phyloP scores from a whole-genome alignment of 1,139 yeast genomes.

The Sugiyamaella castrensis region DNA sequence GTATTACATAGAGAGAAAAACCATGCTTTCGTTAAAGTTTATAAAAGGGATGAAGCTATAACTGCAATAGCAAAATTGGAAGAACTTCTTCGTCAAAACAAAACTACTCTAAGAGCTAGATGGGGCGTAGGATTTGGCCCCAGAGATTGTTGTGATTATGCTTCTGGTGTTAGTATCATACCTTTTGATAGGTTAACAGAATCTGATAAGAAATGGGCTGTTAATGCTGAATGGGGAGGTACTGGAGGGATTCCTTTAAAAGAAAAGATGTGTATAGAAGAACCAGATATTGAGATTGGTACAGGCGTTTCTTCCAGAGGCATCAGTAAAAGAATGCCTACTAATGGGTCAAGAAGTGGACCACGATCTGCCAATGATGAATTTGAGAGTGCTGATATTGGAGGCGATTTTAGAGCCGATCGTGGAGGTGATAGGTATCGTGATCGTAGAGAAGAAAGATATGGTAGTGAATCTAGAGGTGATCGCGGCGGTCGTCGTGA shows the following conservation, averaged over 20 bases:
- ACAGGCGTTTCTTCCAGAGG: conserved; percentile 93
- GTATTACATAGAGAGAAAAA: conserved; percentile 83
- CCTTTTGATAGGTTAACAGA: conserved; percentile 88
- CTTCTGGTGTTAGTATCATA: conserved; percentile 81
- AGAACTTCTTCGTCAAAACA: conserved; percentile 52
- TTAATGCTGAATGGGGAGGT: conserved; percentile 94
- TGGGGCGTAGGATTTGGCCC: conserved; percentile 99
- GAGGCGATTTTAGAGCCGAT: conserved; percentile 2
- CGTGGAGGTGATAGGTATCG: conserved; percentile 5
- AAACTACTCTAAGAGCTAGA: conserved; percentile 65
- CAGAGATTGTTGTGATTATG: conserved; percentile 95
- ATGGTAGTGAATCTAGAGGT: background rate
- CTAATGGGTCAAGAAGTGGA: conserved; percentile 75
- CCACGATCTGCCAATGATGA: conserved; percentile 61
- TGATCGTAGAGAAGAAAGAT: conserved; percentile 1
- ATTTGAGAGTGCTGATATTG: conserved; percentile 11
- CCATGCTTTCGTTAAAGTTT: conserved; percentile 96
- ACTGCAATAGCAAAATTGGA: conserved; percentile 51
- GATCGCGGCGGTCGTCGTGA: background rate
- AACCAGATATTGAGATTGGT: conserved; percentile 96
- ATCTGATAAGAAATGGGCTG: conserved; percentile 89
- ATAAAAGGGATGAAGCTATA: conserved; percentile 92
- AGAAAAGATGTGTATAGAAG: conserved; percentile 84
- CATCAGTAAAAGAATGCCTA: conserved; percentile 44
- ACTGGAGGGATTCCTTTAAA: conserved; percentile 86